Base-by-base conservation (phyloP, 1,139 yeast species). In the Yamadazyma jaroonii region DNA sequence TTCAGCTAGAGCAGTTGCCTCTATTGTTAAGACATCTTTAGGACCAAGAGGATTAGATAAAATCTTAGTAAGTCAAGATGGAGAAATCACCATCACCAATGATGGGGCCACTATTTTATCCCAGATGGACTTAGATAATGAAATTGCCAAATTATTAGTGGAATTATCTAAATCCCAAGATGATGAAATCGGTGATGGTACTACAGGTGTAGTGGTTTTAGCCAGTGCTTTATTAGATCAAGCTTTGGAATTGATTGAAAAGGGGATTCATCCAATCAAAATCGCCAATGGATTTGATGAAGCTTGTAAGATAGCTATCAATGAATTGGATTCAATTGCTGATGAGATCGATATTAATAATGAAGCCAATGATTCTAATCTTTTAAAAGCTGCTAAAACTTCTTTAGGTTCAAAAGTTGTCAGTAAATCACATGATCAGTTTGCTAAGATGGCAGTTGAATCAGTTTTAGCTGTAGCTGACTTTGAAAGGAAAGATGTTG, bases 41-140 rank as follows among this genome's bases (percentile, higher is more conserved):
- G 99, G 98, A 6, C 98, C 98, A 40, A 79, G 98, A 58, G 98
- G 99, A n/a, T 70, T 94, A 56, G 98, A 94, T 62, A 94, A 94
- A 67, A 92, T 94, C 53, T 73, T 94, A 52, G 87, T 92, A 48
- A 67, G 76, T 46, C 97, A 94, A 32, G 98, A 92, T 59, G 98
- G 98, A 20, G 98, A 92, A 46, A 94, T 94, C 61, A 92, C 96
- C 38, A 92, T 94, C 49, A 94, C 99, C 38, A 94, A 94, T 59
- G 98, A 94, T 59, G 98, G 99, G 50, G 98, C 98, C 38, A 94
- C 98, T 9, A 92, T 94, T 56, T 72, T 94, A 50, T 76, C 95
- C 9, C 96, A 89, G 61, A 92, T 94, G 97, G 96, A 92, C 59
- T 74, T 94, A 48, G 96, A 89, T 52, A 89, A 86, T 61, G 96